A percentile compares a stretch with the other conserved stretches of the same genome.
phyloP scores from a whole-genome alignment of 2,329 filamentous ascomycete species.

The Diaporthe batatas region DNA sequence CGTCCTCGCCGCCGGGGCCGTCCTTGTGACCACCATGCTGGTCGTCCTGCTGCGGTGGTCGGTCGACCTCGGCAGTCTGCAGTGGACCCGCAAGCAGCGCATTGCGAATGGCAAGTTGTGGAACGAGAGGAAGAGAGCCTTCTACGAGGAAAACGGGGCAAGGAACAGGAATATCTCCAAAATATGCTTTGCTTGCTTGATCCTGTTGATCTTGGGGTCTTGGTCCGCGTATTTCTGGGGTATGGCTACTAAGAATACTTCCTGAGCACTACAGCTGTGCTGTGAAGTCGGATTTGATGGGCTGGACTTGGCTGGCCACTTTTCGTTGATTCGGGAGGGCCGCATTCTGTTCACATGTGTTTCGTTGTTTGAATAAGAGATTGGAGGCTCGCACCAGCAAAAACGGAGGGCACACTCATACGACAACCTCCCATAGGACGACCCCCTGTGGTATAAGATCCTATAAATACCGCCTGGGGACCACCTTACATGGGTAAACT shows the following conservation, averaged over 20 bases:
- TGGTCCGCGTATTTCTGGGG: constrained; percentile 74
- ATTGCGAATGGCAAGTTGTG: constrained; percentile 59
- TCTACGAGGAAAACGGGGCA: constrained; percentile 45
- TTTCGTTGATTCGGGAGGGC: background rate
- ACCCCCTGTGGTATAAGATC: no score
- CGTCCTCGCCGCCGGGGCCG: constrained; percentile 62
- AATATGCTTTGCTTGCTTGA: constrained; percentile 56
- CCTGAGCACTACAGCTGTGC: background rate
- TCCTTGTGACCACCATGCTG: constrained; percentile 60
- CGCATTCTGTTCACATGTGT: background rate
- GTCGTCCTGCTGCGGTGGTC: constrained; percentile 49
- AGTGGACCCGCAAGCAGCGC: constrained; percentile 70
- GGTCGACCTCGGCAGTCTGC: constrained; percentile 61
- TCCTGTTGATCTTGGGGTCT: constrained; percentile 60
- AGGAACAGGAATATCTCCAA: constrained; percentile 59
- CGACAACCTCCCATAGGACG: no score
- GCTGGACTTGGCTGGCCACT: background rate
- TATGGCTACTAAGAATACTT: constrained; percentile 65
- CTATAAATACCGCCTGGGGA: no score
- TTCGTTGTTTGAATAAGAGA: no score
- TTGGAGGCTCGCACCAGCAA: no score
- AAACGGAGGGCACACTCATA: no score
- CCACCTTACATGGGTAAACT: no score
- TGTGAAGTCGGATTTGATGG: background rate
- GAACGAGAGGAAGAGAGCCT: constrained; percentile 55